Conservation (phyloP, 1,139 yeast genomes). For the Diutina neorugosa region DNA sequence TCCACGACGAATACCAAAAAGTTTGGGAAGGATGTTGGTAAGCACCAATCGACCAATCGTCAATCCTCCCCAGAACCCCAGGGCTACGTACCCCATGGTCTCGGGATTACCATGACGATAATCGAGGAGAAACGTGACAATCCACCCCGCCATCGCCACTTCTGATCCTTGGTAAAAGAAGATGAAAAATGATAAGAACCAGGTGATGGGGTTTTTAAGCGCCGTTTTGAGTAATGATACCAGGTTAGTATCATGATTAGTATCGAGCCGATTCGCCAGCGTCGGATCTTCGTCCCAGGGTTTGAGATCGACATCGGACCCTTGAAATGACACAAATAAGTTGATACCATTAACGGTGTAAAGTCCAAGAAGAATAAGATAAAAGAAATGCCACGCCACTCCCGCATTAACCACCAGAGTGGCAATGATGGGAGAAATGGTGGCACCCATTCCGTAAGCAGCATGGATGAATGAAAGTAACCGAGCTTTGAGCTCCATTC, state of each 20-base stretch:
- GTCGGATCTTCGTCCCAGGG: conserved; percentile 15
- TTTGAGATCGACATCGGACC: conserved; percentile 30
- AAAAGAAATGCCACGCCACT: conserved; percentile 41
- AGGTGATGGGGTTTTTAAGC: conserved; percentile 30
- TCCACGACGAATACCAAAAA: conserved; percentile 37
- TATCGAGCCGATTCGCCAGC: conserved; percentile 4
- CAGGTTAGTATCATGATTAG: not conserved
- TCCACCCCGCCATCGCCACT: conserved; percentile 63
- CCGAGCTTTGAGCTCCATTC: conserved; percentile 36
- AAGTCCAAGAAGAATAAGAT: conserved; percentile 33
- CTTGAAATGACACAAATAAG: conserved; percentile 24
- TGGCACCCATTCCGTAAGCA: conserved; percentile 52
- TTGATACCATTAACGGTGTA: conserved; percentile 17
- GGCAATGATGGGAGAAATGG: conserved; percentile 45
- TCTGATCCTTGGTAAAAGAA: conserved; percentile 61
- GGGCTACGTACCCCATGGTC: conserved; percentile 49
- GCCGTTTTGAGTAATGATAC: conserved; percentile 11
- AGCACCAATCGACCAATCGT: conserved; percentile 47
- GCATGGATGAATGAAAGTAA: conserved; percentile 48
- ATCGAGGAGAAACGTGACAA: conserved; percentile 48
- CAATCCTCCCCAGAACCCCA: conserved; percentile 66
- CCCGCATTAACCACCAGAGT: conserved; percentile 39
- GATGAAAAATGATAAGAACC: conserved; percentile 43
- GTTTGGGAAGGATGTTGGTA: conserved; percentile 26
- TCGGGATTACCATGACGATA: conserved; percentile 35